Base-by-base conservation (phyloP, 1,139 yeast species). In the Diutina catenulata region DNA sequence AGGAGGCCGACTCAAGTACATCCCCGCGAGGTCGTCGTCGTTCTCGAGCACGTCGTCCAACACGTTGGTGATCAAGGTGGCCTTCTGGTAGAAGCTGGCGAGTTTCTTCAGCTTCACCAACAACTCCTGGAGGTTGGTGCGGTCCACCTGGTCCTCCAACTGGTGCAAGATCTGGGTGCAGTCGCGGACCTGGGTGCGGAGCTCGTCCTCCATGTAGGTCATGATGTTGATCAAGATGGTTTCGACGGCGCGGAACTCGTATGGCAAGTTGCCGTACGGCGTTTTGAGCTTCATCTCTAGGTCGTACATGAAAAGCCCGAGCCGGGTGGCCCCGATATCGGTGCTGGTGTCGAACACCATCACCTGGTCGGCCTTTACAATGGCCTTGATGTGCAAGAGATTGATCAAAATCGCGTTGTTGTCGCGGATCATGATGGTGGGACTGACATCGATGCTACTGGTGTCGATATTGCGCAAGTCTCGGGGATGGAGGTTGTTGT, bases 171-270 rank as follows among this genome's bases (percentile, higher is more conserved):
- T 80, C 4, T 76, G 72, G n/a, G 83, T 83, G 50, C 94, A 84
- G 11, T 75, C 72, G 13, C 74, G 69, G 19, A 78, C 65, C 49
- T 84, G 93, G 20, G 74, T 75, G 47, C 77, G 81, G 63, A 91
- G 70, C 48, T 93, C 98, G 1, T 93, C 78, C 42, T 86, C 93
- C 33, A 93, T 59, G 41, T 83, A 80, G 9, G 91, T 76, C 58
- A 87, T 74, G 1, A 88, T 94, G 44, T 84, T 80, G 36, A 88
- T 78, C 45, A 93, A 70, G 11, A 93, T 84, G 1, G 93, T 76
- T 53, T 93, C 98, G 36, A 93, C 58, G 0, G 95, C 98, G 36
- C 93, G 67, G 56, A 88, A 80, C 53, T 93, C 99, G 56, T 83
- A 93, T 31, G 52, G 48, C 49, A 54, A 51, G 52, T 56, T 62